These are phyloP conservation scores for Penicillium fuscoglaucum DNA, from an alignment of 2,329 filamentous ascomycete species.

Conservation along the genomic window DNA sequence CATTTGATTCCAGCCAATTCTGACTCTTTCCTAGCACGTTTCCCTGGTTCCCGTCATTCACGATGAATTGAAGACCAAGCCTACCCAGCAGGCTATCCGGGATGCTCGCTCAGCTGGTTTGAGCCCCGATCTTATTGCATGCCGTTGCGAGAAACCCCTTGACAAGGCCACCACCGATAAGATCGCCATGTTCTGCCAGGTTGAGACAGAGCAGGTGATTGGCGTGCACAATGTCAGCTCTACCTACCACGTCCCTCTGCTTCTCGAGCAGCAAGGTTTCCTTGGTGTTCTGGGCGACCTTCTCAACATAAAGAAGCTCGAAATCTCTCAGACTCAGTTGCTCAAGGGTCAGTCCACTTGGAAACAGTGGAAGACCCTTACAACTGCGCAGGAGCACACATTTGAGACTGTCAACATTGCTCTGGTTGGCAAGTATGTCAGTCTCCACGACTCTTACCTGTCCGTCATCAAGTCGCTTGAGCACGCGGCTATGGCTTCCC, in stretches of 20 bases:
- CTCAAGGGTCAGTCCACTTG: conserved; percentile 69
- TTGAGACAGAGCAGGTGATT: conserved; percentile 80
- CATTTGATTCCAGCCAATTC: not conserved
- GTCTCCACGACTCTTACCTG: conserved; percentile 81
- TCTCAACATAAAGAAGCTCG: conserved; percentile 56
- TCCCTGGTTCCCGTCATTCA: conserved; percentile 68
- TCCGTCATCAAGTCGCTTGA: conserved; percentile 70
- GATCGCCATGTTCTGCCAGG: conserved; percentile 84
- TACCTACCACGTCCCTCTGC: conserved; percentile 88
- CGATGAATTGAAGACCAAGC: conserved; percentile 91
- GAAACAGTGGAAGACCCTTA: conserved; percentile 73
- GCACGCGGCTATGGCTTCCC: conserved; percentile 17
- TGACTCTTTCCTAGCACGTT: conserved; percentile 56
- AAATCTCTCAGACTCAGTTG: conserved; percentile 53
- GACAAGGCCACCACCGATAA: conserved; percentile 75
- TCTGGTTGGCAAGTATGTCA: conserved; percentile 91
- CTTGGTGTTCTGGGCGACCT: conserved; percentile 63
- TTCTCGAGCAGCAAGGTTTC: conserved; percentile 81
- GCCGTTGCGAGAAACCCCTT: conserved; percentile 78
- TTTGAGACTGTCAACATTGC: conserved; percentile 74
- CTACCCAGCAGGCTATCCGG: conserved; percentile 85
- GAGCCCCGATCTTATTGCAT: conserved; percentile 79
- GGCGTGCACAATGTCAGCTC: conserved; percentile 83
- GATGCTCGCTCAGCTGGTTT: conserved; percentile 78
- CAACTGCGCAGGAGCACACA: conserved; percentile 65